phyloP scores from a whole-genome alignment of 371 early-diverging fungal genomes.

The Mortierella sp. region DNA sequence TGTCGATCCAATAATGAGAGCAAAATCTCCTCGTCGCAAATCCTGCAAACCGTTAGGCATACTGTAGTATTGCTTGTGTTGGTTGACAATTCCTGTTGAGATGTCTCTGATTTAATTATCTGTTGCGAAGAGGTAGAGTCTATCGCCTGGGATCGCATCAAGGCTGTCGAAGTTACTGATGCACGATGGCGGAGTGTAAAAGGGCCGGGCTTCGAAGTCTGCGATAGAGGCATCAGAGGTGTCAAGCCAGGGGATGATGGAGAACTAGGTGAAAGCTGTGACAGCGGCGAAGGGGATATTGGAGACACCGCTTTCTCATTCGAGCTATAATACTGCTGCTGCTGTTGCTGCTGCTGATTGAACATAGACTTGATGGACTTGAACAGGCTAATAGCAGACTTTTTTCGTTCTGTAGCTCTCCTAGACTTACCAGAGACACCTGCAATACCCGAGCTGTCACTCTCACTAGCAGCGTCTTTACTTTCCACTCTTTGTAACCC shows the following conservation, averaged over 20 bases:
- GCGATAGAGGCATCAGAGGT: conserved; percentile 1
- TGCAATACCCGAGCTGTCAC: conserved; percentile 41
- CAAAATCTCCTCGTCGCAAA: conserved; percentile 53
- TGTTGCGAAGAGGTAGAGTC: conserved; percentile 22
- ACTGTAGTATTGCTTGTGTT: conserved; percentile 7
- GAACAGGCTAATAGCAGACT: conserved; percentile 28
- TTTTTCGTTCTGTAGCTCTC: conserved; percentile 34
- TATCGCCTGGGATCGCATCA: conserved; percentile 39
- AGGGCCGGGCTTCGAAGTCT: conserved; percentile 19
- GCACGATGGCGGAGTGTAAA: conserved; percentile 41
- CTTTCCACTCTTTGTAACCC: conserved; percentile 39
- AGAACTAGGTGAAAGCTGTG: conserved; percentile 33
- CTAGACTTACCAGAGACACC: conserved; percentile 20
- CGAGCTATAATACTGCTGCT: conserved; percentile 9
- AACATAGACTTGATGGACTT: conserved; percentile 54
- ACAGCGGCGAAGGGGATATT: conserved; percentile 26
- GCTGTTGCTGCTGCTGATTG: conserved; percentile 34
- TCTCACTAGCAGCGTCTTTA: conserved; percentile 49
- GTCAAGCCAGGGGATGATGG: conserved; percentile 26
- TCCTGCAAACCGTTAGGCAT: conserved; percentile 45
- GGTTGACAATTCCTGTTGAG: not conserved
- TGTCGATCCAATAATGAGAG: conserved; percentile 51
- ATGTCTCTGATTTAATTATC: conserved; percentile 1
- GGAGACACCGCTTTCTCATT: conserved; percentile 27
- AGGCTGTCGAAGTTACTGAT: conserved; percentile 19